Conservation (phyloP, 2,329 filamentous ascomycete species). For the Peltaster fructicola region DNA sequence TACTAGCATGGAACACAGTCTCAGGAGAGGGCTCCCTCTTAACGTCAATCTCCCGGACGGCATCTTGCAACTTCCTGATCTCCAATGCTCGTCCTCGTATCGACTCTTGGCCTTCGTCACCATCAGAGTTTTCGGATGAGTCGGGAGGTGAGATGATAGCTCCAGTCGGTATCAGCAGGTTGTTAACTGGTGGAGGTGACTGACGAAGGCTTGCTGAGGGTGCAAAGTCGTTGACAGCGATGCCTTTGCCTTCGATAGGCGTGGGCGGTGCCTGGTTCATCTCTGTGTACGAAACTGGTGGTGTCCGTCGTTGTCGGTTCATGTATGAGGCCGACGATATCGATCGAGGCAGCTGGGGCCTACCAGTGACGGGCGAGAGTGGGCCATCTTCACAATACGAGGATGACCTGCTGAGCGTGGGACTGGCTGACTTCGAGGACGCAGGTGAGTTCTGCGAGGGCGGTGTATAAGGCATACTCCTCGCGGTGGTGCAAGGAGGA, state of each 20-base stretch:
- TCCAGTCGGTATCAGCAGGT: conserved; percentile 60
- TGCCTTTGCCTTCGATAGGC: conserved; percentile 11
- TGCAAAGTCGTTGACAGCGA: conserved; percentile 14
- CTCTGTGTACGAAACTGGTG: conserved; percentile 27
- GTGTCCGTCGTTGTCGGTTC: conserved; percentile 42
- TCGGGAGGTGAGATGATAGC: conserved; percentile 86
- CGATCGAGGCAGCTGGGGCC: conserved; percentile 36
- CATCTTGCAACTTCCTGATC: conserved; percentile 53
- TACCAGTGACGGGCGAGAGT: conserved; percentile 20
- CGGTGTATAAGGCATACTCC: conserved; percentile 81
- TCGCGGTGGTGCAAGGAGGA: conserved; percentile 18
- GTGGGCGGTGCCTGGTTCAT: conserved; percentile 11
- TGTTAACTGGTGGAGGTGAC: conserved; percentile 66
- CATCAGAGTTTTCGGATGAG: conserved; percentile 62
- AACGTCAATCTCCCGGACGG: conserved; percentile 62
- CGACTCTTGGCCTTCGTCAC: conserved; percentile 36
- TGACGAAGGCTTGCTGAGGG: conserved; percentile 51
- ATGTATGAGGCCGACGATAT: conserved; percentile 43
- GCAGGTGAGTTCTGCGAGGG: conserved; percentile 48
- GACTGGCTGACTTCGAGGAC: conserved; percentile 36
- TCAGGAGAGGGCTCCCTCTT: conserved; percentile 41
- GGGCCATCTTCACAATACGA: conserved; percentile 27
- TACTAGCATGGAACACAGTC: conserved; percentile 11
- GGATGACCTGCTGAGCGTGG: conserved; percentile 31
- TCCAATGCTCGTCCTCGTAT: conserved; percentile 23